These are phyloP conservation scores for Neurospora africana DNA, from an alignment of 495 filamentous ascomycete genomes.

Conservation along the genomic window DNA sequence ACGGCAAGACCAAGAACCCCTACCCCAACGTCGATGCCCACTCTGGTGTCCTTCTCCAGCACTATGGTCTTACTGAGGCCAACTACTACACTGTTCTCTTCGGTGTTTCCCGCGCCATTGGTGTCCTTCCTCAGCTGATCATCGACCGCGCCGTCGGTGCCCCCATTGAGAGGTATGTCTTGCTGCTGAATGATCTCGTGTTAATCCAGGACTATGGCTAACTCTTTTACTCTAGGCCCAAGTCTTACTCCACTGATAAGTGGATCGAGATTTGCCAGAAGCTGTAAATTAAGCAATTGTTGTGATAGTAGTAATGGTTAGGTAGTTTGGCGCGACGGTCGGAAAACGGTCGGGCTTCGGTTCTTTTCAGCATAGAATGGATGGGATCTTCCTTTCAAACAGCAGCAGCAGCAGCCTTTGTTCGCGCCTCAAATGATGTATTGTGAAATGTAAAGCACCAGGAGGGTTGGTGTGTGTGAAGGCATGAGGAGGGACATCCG, in stretches of 20 bases:
- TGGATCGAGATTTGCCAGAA: constrained; percentile 84
- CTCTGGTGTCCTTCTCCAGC: constrained; percentile 97
- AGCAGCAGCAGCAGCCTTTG: neutral
- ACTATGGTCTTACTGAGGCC: constrained; percentile 96
- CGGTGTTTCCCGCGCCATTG: constrained; percentile 93
- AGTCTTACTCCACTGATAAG: constrained; percentile 94
- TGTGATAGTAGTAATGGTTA: constrained; percentile 6
- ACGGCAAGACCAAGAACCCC: constrained; percentile 96
- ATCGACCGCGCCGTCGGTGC: constrained; percentile 94
- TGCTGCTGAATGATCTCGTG: neutral
- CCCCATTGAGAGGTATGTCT: constrained; percentile 54
- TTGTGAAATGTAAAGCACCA: neutral
- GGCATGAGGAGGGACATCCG: neutral
- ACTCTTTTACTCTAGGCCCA: constrained; percentile 52
- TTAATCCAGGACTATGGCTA: neutral
- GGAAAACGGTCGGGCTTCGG: constrained; percentile 15
- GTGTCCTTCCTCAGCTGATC: constrained; percentile 97
- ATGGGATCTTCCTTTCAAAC: constrained; percentile 4
- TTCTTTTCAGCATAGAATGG: constrained; percentile 24
- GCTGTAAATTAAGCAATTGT: constrained; percentile 49
- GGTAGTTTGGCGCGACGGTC: constrained; percentile 21
- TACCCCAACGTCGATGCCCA: constrained; percentile 47
- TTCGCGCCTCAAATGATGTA: neutral
- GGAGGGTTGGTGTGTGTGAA: neutral
- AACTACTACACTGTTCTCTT: constrained; percentile 99